phyloP scores from a whole-genome alignment of 2,329 filamentous ascomycete genomes.

The Tolypocladium ovalisporum region DNA sequence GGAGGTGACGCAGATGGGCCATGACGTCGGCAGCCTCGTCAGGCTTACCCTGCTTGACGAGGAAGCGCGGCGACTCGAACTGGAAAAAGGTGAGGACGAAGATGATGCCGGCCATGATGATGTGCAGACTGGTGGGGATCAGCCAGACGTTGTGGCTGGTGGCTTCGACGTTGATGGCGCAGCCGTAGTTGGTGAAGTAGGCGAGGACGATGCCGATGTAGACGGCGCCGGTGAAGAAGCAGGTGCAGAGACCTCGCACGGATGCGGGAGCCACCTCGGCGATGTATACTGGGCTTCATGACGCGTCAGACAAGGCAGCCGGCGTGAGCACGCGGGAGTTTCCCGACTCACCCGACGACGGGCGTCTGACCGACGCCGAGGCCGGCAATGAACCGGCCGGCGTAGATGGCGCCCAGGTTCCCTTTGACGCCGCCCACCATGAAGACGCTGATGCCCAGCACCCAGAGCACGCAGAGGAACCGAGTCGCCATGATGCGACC shows the following conservation, averaged over 20 bases:
- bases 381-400: conserved; percentile 55
- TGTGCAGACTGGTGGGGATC: conserved; percentile 62
- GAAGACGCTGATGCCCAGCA: conserved; percentile 46
- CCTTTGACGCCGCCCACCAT: conserved; percentile 40
- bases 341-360: conserved; percentile 39
- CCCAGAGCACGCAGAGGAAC: conserved; percentile 45
- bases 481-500: conserved; percentile 54
- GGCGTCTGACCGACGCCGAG: conserved; percentile 56
- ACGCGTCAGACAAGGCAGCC: neutral
- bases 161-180: conserved; percentile 35
- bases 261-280: conserved; percentile 61
- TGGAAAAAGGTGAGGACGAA: conserved; percentile 58
- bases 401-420: conserved; percentile 46
- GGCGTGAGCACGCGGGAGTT: neutral
- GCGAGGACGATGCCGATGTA: conserved; percentile 70
- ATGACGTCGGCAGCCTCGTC: conserved; percentile 49
- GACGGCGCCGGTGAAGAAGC: conserved; percentile 41
- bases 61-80: conserved; percentile 59
- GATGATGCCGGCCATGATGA: conserved; percentile 68
- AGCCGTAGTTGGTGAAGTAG: conserved; percentile 64
- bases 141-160: conserved; percentile 42
- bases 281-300: conserved; percentile 52
- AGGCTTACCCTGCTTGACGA: conserved; percentile 52
- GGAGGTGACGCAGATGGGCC: conserved; percentile 46
- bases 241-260: conserved; percentile 63